Evolutionary conservation across 345 rosid genomes (phyloP).

Genomic region (Hypericum perforatum): DNA sequence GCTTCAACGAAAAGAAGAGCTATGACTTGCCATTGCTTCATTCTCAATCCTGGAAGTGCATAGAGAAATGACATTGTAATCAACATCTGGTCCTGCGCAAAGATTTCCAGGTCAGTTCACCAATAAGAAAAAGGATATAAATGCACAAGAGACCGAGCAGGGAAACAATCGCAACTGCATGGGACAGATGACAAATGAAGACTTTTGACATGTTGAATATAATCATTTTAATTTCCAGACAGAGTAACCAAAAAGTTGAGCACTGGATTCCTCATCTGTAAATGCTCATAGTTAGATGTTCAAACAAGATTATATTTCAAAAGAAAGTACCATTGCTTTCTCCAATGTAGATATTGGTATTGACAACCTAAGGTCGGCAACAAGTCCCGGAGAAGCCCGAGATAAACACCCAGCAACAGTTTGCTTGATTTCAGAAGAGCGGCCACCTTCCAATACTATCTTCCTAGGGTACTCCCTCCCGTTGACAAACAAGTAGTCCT

Average conservation of each 20-base stretch:
- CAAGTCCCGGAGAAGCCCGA: slow-evolving; percentile 68
- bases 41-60: slow-evolving; percentile 55
- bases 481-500: slow-evolving; percentile 51
- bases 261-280: no score
- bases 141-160: no score
- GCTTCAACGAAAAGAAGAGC: slow-evolving; percentile 67
- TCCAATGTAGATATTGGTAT: slow-evolving; percentile 63
- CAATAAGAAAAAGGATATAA: slow-evolving; percentile 3
- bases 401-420: slow-evolving; percentile 67
- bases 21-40: slow-evolving; percentile 73
- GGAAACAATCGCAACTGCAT: no score
- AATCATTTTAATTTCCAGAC: no score
- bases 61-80: slow-evolving; percentile 75
- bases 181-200: no score
- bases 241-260: no score
- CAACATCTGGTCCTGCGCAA: slow-evolving; percentile 53
- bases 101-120: background rate
- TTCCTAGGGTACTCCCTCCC: slow-evolving; percentile 59
- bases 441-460: slow-evolving; percentile 46
- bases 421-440: slow-evolving; percentile 76
- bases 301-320: slow-evolving; percentile 9
- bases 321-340: slow-evolving; percentile 53
- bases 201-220: no score
- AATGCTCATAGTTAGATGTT: background rate
- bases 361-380: slow-evolving; percentile 55